Base-by-base conservation (phyloP, 192 early-diverging fungal genomes). In the Gigaspora rosea region DNA sequence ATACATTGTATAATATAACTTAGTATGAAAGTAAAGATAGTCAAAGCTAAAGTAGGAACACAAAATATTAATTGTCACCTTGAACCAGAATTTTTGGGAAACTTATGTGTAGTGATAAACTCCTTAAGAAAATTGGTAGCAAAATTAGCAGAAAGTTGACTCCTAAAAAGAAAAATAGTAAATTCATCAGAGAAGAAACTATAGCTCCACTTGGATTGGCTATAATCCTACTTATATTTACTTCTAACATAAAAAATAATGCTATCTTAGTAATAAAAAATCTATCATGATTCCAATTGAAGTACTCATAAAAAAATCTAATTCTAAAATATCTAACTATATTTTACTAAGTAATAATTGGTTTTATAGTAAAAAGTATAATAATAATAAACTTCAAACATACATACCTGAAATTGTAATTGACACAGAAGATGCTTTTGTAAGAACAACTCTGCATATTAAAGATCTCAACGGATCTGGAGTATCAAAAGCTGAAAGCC, bases 181-280 rank as follows among this genome's bases (percentile, higher is more conserved):
- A 49, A 47, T 68, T 70, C 32, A 3, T 70, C n/a, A 70, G 68
- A 54, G 47, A 70, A 27, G 51, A 52, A 54, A 51, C 47, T 15
- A 70, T 15, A 22, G 5, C 16, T 70, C 47, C 68, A 54, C 47
- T 70, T 49, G 68, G 68, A 51, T 70, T 27, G 49, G 27, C 18
- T 16, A 16, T 48, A 52, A 51, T 69, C 12, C 49, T 49, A 70
- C 49, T 52, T n/a, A 70, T 49, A 11, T 70, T 70, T 11, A 70
- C 49, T 2, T 70, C 49, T 52, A 70, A 54, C 13, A 54, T 70
- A 70, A 33, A 52, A 70, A 32, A 54, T 70, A 70, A 54, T 70
- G 10, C 47, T 8, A 22, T 36, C 32, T 70, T 52, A 70, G 20
- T 35, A 70, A 70, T 32, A 52, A 52, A n/a, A 27, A 49, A 65